A percentile compares a stretch with the other conserved stretches of the same genome.
Conservation (phyloP, 1,139 yeast genomes). For the Hansenula anomala region DNA sequence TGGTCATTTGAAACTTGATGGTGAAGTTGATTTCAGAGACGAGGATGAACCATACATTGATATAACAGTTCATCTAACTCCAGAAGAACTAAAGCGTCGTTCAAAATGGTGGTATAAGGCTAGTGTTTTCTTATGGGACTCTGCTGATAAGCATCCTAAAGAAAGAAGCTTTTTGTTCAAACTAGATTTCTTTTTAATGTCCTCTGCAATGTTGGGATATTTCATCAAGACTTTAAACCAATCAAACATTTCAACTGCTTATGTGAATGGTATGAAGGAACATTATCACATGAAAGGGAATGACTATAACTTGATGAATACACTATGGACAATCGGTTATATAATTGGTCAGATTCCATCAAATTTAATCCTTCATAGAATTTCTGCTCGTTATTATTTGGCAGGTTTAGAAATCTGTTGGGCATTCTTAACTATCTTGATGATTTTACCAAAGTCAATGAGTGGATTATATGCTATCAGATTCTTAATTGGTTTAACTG, state of each 20-base stretch:
- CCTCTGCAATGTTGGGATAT: constrained; percentile 37
- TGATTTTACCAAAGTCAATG: constrained; percentile 38
- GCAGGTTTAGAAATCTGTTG: constrained; percentile 49
- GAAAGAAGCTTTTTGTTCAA: constrained; percentile 35
- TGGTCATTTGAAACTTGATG: no score
- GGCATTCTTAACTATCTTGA: constrained; percentile 47
- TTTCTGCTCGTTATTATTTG: constrained; percentile 44
- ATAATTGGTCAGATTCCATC: constrained; percentile 52
- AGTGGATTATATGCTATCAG: constrained; percentile 46
- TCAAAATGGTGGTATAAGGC: constrained; percentile 1
- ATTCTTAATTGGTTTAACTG: constrained; percentile 50
- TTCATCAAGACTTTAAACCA: constrained; percentile 36
- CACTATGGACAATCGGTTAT: constrained; percentile 51
- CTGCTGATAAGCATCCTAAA: constrained; percentile 37
- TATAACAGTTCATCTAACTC: neutral
- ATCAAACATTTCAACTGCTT: constrained; percentile 40
- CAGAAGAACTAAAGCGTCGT: constrained; percentile 1
- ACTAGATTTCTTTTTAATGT: constrained; percentile 36
- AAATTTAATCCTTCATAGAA: constrained; percentile 42
- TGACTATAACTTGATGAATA: constrained; percentile 44
- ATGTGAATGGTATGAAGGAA: constrained; percentile 56
- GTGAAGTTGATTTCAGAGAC: no score
- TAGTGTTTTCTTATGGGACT: constrained; percentile 24
- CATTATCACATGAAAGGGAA: constrained; percentile 41
- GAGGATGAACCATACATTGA: constrained; percentile 1